Percentiles rank a stretch among this genome's conserved stretches.
These are phyloP conservation scores for Exophiala viscosa DNA, from an alignment of 2,329 filamentous ascomycete genomes.

Conservation along the genomic window DNA sequence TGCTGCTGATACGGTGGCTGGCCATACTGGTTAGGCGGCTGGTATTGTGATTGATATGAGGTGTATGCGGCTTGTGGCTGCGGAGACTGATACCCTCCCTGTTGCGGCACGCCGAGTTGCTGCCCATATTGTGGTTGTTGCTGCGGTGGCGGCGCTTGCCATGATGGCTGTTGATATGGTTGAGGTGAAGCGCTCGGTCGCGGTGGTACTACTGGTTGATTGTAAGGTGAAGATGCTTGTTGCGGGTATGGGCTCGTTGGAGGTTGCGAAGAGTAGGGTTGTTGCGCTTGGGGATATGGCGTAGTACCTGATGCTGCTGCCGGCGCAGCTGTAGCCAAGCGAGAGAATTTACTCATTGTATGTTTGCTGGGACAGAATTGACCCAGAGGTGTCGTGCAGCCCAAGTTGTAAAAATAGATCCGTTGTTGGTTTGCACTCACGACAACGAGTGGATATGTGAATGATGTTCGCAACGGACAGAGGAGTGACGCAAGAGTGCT, in stretches of 20 bases:
- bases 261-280: slow-evolving; percentile 34
- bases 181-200: slow-evolving; percentile 35
- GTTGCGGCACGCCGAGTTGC: slow-evolving; percentile 32
- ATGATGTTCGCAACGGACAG: slow-evolving; percentile 16
- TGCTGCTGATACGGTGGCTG: slow-evolving; percentile 36
- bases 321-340: slow-evolving; percentile 12
- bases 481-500: slow-evolving; percentile 20
- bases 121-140: slow-evolving; percentile 36
- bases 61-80: slow-evolving; percentile 23
- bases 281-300: slow-evolving; percentile 25
- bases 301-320: slow-evolving; percentile 15
- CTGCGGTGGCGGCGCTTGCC: slow-evolving; percentile 38
- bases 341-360: slow-evolving; percentile 30
- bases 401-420: slow-evolving; percentile 24
- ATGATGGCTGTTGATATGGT: slow-evolving; percentile 39
- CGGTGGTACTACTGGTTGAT: slow-evolving; percentile 36
- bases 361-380: background rate
- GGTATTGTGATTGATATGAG: slow-evolving; percentile 26
- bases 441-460: background rate
- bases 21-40: slow-evolving; percentile 31
- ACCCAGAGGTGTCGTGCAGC: background rate
- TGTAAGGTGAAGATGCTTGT: slow-evolving; percentile 28
- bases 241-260: slow-evolving; percentile 22
- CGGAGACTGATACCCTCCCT: slow-evolving; percentile 19
- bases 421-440: slow-evolving; percentile 21